Conservation (phyloP, 768 basidiomycete genomes). For the Daedaleopsis sinensis region DNA sequence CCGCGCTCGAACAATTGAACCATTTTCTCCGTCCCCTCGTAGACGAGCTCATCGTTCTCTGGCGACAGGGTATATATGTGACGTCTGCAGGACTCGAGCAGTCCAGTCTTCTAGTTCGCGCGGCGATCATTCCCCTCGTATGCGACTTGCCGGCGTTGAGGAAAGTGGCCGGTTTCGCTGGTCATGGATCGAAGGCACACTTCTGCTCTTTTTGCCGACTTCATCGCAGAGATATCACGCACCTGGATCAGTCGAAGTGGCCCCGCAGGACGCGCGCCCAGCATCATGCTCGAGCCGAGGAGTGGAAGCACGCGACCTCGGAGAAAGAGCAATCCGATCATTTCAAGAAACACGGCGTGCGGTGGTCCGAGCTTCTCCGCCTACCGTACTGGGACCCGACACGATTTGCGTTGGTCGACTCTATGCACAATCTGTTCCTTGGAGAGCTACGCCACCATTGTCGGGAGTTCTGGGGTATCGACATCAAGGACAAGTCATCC, state of each 20-base stretch:
- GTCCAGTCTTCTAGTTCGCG: slow-evolving; percentile 31
- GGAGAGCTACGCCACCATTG: slow-evolving; percentile 39
- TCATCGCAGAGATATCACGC: slow-evolving; percentile 20
- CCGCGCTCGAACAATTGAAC: slow-evolving; percentile 37
- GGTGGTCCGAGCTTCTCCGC: slow-evolving; percentile 33
- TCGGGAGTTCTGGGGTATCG: slow-evolving; percentile 25
- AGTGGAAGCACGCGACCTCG: slow-evolving; percentile 23
- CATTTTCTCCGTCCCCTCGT: slow-evolving; percentile 43
- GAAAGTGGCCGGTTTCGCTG: slow-evolving; percentile 34
- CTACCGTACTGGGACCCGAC: slow-evolving; percentile 45
- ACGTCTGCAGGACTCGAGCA: slow-evolving; percentile 25
- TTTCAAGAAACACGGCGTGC: slow-evolving; percentile 26
- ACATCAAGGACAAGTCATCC: slow-evolving; percentile 10
- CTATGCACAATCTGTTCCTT: slow-evolving; percentile 45
- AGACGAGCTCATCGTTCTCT: slow-evolving; percentile 38
- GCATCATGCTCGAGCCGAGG: slow-evolving; percentile 22
- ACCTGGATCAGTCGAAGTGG: slow-evolving; percentile 33
- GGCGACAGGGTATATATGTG: slow-evolving; percentile 35
- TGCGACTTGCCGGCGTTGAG: slow-evolving; percentile 41
- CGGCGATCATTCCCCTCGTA: slow-evolving; percentile 36
- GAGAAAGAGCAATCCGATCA: slow-evolving; percentile 11
- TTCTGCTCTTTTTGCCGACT: slow-evolving; percentile 36
- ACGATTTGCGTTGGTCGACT: slow-evolving; percentile 36
- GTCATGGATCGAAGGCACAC: slow-evolving; percentile 14
- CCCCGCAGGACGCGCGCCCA: slow-evolving; percentile 14